phyloP scores from a whole-genome alignment of 1,284 basidiomycete species.

The Ustilago sp. region DNA sequence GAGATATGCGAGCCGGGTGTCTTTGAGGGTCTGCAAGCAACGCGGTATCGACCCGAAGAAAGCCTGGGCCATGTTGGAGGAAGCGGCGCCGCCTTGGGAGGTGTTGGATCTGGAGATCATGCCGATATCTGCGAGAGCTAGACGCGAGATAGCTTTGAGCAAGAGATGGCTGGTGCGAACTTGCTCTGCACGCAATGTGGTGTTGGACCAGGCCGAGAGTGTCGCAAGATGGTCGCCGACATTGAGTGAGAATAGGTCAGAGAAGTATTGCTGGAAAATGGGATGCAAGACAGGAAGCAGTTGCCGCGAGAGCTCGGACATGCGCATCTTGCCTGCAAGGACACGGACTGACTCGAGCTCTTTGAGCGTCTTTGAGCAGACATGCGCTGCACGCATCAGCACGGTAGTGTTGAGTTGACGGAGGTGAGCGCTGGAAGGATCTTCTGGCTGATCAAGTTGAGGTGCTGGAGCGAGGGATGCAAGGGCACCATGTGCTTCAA shows the following conservation, averaged over 20 bases:
- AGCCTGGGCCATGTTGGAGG: conserved; percentile 58
- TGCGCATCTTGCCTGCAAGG: conserved; percentile 66
- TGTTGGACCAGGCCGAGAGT: conserved; percentile 55
- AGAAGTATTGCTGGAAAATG: conserved; percentile 62
- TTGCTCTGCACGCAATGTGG: conserved; percentile 48
- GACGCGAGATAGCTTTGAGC: conserved; percentile 59
- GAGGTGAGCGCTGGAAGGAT: conserved; percentile 17
- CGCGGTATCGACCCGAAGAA: conserved; percentile 64
- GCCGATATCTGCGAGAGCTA: conserved; percentile 63
- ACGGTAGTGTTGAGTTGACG: conserved; percentile 48
- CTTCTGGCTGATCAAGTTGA: conserved; percentile 32
- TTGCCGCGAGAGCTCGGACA: conserved; percentile 64
- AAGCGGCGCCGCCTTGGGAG: conserved; percentile 27
- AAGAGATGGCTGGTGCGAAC: conserved; percentile 65
- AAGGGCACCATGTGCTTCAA: conserved; percentile 49
- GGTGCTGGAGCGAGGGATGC: conserved; percentile 35
- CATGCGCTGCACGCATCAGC: conserved; percentile 62
- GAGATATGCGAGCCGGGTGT: conserved; percentile 49
- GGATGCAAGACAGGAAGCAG: conserved; percentile 63
- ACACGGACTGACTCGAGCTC: conserved; percentile 64
- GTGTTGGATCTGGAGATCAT: conserved; percentile 51
- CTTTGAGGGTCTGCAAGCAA: conserved; percentile 52
- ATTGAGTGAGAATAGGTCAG: conserved; percentile 52
- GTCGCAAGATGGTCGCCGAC: conserved; percentile 30
- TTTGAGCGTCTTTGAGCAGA: conserved; percentile 61